Conservation (phyloP, 108 stramenopile genomes). For the Cyclotella kingstonii region DNA sequence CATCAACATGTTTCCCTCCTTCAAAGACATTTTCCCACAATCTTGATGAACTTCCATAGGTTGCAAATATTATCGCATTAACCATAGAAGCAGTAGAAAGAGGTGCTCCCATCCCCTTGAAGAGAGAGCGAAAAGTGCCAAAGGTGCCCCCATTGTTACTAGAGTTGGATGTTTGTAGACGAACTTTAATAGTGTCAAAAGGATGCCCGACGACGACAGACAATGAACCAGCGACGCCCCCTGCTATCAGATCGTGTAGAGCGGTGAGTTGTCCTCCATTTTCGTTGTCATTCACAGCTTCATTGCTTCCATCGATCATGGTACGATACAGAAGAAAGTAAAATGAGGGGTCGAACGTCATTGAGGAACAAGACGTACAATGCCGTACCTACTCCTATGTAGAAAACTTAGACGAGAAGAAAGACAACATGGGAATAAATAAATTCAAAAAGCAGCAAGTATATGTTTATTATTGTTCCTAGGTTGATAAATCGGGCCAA, state of each 20-base stretch:
- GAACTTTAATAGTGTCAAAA: conserved; percentile 89
- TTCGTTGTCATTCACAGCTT: conserved; percentile 7
- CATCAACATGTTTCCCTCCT: conserved; percentile 3
- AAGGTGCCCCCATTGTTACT: conserved; percentile 3
- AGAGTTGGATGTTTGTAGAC: conserved; percentile 41
- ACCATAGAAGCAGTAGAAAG: conserved; percentile 77
- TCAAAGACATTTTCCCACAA: conserved; percentile 61
- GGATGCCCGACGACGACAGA: conserved; percentile 87
- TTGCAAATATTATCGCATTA: conserved; percentile 87
- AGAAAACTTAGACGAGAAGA: too few species aligned
- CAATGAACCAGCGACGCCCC: conserved; percentile 81
- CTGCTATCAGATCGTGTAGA: conserved; percentile 81
- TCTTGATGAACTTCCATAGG: conserved; percentile 74
- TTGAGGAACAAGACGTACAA: too few species aligned
- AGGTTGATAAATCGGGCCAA: too few species aligned
- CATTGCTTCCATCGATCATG: conserved; percentile 13
- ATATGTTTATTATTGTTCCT: too few species aligned
- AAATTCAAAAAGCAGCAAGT: too few species aligned
- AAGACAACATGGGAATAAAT: too few species aligned
- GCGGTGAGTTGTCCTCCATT: conserved; percentile 53
- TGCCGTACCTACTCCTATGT: too few species aligned
- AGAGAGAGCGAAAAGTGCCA: conserved; percentile 59
- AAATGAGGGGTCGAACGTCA: too few species aligned
- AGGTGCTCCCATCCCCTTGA: conserved; percentile 85
- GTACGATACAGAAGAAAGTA: too few species aligned